Evolutionary conservation across 768 basidiomycete genomes (phyloP), one percentile per base, ranked within the genome.

Genomic region (Suillus spraguei): DNA sequence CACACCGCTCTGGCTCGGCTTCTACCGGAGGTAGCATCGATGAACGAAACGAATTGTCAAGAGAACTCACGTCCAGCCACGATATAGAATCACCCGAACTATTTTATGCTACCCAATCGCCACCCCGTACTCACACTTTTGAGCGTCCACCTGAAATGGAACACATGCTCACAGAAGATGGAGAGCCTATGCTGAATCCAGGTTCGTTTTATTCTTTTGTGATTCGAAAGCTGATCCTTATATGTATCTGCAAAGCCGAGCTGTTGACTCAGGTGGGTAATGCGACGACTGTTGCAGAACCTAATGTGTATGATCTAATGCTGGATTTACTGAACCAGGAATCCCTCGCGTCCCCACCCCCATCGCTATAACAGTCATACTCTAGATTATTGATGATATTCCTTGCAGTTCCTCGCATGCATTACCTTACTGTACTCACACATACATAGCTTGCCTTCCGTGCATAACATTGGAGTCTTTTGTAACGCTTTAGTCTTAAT

Each of bases 331-430:
- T 68, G 63, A 61, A 59, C 55, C 71, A 87, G 85, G 86, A 87
- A 75, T 87, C 86, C n/a, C 78, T 87, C 41, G 86, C 86, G 60
- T 87, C 86, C n/a, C 85, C 87, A n/a, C 84, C 86, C n/a, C 83
- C 85, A 33, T 81, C 80, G 70, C 82, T 72, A 82, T 58, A 22
- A 32, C 46, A 44, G 24, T 33, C 69, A 65, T 74, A 74, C 59
- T 67, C 63, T 75, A 75, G 49, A 61, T 59, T 24, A 38, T 49
- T 63, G 63, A 60, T 71, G 69, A 63, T 75, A 28, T 63, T 65
- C 49, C 59, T 42, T 20, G 6, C 22, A 42, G 24, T 35, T 63
- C 10, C 14, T n/a, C 44, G 44, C 41, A 46, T 54, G 58, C n/a
- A n/a, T 60, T 71, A 76, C 63, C 59, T 47, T 76, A 76, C 55